These are phyloP conservation scores for Neofusicoccum ribis DNA, from an alignment of 2,329 filamentous ascomycete genomes.

Conservation along the genomic window DNA sequence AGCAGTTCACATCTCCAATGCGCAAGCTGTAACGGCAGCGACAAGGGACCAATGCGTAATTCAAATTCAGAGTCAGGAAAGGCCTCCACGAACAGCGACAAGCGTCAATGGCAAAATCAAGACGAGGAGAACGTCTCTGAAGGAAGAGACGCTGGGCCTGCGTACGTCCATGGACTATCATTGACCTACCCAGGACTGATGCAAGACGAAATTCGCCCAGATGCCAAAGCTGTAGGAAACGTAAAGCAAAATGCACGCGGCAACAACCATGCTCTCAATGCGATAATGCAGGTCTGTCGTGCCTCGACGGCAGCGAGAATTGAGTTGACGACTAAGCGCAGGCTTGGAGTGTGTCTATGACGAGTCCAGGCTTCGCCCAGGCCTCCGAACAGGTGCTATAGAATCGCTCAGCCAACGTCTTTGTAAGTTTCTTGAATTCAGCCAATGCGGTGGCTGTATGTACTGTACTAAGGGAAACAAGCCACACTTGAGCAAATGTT, in stretches of 20 bases:
- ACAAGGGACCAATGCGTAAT: not conserved
- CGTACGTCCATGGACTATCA: not conserved
- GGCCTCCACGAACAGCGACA: not conserved
- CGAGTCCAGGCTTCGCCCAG: conserved; percentile 31
- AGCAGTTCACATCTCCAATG: no score
- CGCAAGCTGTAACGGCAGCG: no score
- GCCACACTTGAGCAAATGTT: conserved; percentile 27
- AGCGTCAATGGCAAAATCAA: not conserved
- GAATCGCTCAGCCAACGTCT: conserved; percentile 35
- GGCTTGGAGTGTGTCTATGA: conserved; percentile 37
- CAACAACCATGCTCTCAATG: conserved; percentile 48
- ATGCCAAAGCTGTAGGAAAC: conserved; percentile 48
- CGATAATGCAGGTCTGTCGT: not conserved
- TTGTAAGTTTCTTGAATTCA: not conserved
- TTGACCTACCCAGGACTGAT: not conserved
- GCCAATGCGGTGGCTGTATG: not conserved
- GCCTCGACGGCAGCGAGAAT: not conserved
- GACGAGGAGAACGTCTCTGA: not conserved
- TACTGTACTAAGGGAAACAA: not conserved
- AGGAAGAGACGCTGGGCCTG: not conserved
- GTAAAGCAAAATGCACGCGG: conserved; percentile 48
- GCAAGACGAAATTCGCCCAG: not conserved
- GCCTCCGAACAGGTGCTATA: conserved; percentile 35
- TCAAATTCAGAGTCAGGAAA: not conserved
- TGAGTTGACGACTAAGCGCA: conserved; percentile 25